phyloP scores from a whole-genome alignment of 1,284 basidiomycete genomes.

The Uromyces viciae-fabae region DNA sequence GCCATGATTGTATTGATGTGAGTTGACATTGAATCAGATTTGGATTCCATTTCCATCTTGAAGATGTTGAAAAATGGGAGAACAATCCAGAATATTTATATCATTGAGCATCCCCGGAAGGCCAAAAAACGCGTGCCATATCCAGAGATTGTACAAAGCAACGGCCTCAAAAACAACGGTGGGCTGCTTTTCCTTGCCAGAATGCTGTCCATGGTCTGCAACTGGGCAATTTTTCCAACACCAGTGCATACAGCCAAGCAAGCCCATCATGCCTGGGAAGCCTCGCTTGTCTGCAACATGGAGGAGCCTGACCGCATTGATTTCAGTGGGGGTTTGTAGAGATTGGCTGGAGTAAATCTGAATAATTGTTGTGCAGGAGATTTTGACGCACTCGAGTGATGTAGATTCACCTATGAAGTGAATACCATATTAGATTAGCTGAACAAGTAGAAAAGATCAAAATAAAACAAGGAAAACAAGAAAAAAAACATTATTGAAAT shows the following conservation, averaged over 20 bases:
- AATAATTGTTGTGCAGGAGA: neutral
- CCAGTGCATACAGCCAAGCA: neutral
- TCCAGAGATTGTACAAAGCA: neutral
- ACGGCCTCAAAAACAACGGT: conserved; percentile 8
- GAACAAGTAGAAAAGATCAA: neutral
- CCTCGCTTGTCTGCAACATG: neutral
- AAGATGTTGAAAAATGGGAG: neutral
- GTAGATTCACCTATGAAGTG: neutral
- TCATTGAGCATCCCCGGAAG: neutral
- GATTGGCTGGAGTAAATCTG: neutral
- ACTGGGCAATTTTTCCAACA: neutral
- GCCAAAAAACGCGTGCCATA: no score
- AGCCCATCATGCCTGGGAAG: neutral
- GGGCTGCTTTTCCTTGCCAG: conserved; percentile 6
- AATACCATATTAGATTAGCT: neutral
- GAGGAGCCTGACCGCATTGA: neutral
- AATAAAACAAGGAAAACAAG: no score
- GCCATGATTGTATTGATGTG: neutral
- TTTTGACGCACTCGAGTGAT: neutral
- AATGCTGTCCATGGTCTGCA: neutral
- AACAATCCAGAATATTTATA: neutral
- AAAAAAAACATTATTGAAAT: no score
- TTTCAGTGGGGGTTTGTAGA: neutral
- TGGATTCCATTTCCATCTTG: neutral
- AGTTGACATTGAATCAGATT: neutral